These are phyloP conservation scores for Stemphylium beticola DNA, from an alignment of 2,329 filamentous ascomycete species.

Conservation along the genomic window DNA sequence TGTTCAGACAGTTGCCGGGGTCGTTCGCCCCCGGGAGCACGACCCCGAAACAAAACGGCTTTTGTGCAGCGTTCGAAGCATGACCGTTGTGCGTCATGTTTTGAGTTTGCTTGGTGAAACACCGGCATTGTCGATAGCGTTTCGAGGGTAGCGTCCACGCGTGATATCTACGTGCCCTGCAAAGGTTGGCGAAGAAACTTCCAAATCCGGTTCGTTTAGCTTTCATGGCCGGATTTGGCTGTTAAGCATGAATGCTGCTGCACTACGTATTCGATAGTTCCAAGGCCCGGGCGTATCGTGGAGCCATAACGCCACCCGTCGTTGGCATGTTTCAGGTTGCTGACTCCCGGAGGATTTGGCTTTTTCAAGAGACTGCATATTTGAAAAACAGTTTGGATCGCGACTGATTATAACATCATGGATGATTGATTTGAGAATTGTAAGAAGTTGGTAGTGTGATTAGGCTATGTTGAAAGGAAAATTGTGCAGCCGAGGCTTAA, in stretches of 20 bases:
- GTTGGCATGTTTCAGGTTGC: conserved; percentile 14
- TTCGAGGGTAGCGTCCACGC: conserved; percentile 6
- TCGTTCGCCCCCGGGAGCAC: neutral
- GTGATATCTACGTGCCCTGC: neutral
- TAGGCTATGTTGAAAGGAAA: conserved; percentile 7
- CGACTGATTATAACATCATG: neutral
- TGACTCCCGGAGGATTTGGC: neutral
- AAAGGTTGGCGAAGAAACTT: conserved; percentile 1
- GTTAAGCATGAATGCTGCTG: neutral
- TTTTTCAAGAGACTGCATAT: neutral
- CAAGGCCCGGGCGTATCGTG: neutral
- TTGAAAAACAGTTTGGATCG: neutral
- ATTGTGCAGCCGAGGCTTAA: conserved; percentile 1
- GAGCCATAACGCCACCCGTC: neutral
- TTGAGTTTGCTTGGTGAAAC: conserved; percentile 13
- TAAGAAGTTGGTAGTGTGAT: conserved; percentile 1
- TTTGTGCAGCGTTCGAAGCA: neutral
- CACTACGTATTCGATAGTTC: conserved; percentile 11
- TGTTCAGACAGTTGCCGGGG: conserved; percentile 9
- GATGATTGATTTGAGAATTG: neutral
- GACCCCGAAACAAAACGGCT: conserved; percentile 6
- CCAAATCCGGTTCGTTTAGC: neutral
- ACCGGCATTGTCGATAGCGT: conserved; percentile 10
- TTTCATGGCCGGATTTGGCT: conserved; percentile 4
- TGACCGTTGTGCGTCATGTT: conserved; percentile 17